Conservation (phyloP, 257 asterid genomes). For the Hygrophila difformis region DNA sequence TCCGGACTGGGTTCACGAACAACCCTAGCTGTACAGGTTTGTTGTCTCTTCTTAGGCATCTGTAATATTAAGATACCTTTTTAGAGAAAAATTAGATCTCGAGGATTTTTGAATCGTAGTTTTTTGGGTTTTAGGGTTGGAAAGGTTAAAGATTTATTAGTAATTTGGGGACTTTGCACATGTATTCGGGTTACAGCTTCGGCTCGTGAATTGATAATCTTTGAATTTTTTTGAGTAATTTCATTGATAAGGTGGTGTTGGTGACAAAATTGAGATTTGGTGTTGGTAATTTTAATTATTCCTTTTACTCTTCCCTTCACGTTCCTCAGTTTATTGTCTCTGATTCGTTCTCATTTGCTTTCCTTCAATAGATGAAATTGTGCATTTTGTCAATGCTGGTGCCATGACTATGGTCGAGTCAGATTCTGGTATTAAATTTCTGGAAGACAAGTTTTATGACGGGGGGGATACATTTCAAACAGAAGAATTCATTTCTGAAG, state of each 20-base stretch:
- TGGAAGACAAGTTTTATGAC: slow-evolving; percentile 53
- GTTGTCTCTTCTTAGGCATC: slow-evolving; percentile 9
- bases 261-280: no score
- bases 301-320: background rate
- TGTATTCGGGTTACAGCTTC: no score
- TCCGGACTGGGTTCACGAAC: slow-evolving; percentile 46
- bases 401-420: slow-evolving; percentile 33
- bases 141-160: slow-evolving; percentile 10
- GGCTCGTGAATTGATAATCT: no score
- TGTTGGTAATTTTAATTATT: no score
- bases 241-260: no score
- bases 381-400: slow-evolving; percentile 83
- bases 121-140: no score
- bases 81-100: background rate
- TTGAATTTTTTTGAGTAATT: no score
- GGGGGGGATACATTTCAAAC: slow-evolving; percentile 90
- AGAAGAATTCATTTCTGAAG: slow-evolving; percentile 52
- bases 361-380: slow-evolving; percentile 43
- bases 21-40: slow-evolving; percentile 52
- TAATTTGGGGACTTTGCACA: no score
- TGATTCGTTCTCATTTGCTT: slow-evolving; percentile 20
- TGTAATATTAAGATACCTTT: background rate
- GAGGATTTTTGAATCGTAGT: no score
- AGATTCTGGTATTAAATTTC: slow-evolving; percentile 39
- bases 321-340: background rate